Evolutionary conservation across 75 land plant species (phyloP).

Genomic region (Adiantum capillusveneris): DNA sequence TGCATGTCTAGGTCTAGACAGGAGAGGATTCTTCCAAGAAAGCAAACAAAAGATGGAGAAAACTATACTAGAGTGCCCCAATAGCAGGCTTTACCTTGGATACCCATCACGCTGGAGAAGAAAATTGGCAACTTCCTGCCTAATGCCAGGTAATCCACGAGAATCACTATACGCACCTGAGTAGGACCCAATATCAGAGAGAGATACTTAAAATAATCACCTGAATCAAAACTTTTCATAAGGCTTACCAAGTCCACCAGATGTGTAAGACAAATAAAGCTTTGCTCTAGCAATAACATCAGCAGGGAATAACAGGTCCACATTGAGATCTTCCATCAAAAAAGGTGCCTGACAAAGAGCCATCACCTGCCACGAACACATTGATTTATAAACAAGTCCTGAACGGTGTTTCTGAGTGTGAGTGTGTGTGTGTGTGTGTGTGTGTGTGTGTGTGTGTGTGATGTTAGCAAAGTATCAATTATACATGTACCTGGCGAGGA

Average conservation of each 20-base stretch:
- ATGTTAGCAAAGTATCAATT: too few relatives aligned
- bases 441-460: too few relatives aligned
- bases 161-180: slow-evolving; percentile 99
- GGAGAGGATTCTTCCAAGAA: too few relatives aligned
- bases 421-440: too few relatives aligned
- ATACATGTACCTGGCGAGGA: slow-evolving; percentile 92
- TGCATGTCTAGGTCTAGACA: too few relatives aligned
- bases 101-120: slow-evolving; percentile 93
- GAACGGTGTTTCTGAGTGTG: too few relatives aligned
- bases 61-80: too few relatives aligned
- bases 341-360: slow-evolving; percentile 99
- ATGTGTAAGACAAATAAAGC: slow-evolving; percentile 77
- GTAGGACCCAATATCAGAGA: too few relatives aligned
- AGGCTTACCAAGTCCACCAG: slow-evolving; percentile 92
- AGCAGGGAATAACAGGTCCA: slow-evolving; percentile 87
- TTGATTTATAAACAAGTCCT: too few relatives aligned
- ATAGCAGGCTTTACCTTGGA: slow-evolving; percentile 96
- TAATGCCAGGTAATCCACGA: slow-evolving; percentile 84
- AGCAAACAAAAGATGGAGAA: too few relatives aligned
- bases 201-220: too few relatives aligned
- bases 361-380: slow-evolving; percentile 48
- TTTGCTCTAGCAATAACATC: slow-evolving; percentile 97
- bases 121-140: slow-evolving; percentile 93
- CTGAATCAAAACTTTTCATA: neutral
- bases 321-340: slow-evolving; percentile 94